A percentile compares a stretch with the other conserved stretches of the same genome.
Conservation (phyloP, 192 early-diverging fungal genomes). For the Coemansia sp. region DNA sequence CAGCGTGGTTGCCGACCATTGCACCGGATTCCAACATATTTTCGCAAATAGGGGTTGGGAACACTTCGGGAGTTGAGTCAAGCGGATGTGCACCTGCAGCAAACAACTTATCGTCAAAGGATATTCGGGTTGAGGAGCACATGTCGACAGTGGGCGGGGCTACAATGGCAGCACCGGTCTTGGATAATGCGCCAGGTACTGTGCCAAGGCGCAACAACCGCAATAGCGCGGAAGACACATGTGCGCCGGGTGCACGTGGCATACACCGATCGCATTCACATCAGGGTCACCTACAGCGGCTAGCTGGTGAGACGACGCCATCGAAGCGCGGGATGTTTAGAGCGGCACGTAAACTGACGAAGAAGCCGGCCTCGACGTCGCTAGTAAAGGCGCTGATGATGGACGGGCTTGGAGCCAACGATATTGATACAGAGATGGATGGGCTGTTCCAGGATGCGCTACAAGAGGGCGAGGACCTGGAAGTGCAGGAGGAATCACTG, state of each 20-base stretch:
- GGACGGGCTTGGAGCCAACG: slow-evolving; percentile 18
- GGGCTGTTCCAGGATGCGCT: slow-evolving; percentile 55
- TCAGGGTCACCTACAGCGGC: slow-evolving; percentile 15
- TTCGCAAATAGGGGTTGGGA: neutral
- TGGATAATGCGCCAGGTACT: neutral
- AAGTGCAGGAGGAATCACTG: slow-evolving; percentile 49
- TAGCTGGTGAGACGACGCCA: slow-evolving; percentile 11
- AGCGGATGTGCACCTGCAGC: neutral
- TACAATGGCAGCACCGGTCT: neutral
- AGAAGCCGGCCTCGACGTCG: slow-evolving; percentile 19
- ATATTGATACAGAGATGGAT: slow-evolving; percentile 46
- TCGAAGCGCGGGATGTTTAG: slow-evolving; percentile 18
- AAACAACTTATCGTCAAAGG: neutral
- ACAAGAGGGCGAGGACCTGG: slow-evolving; percentile 51
- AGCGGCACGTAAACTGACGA: slow-evolving; percentile 34
- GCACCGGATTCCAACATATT: neutral
- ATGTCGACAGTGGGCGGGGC: neutral
- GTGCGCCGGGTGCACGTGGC: neutral
- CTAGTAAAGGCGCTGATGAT: slow-evolving; percentile 15
- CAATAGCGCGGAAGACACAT: neutral
- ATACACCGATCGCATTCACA: slow-evolving; percentile 9
- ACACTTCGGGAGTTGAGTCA: neutral
- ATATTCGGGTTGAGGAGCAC: neutral
- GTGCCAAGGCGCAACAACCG: neutral
- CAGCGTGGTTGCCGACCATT: slow-evolving; percentile 2